Evolutionary conservation across 768 basidiomycete species (phyloP).

Genomic region (Leccinum disarticulatum): DNA sequence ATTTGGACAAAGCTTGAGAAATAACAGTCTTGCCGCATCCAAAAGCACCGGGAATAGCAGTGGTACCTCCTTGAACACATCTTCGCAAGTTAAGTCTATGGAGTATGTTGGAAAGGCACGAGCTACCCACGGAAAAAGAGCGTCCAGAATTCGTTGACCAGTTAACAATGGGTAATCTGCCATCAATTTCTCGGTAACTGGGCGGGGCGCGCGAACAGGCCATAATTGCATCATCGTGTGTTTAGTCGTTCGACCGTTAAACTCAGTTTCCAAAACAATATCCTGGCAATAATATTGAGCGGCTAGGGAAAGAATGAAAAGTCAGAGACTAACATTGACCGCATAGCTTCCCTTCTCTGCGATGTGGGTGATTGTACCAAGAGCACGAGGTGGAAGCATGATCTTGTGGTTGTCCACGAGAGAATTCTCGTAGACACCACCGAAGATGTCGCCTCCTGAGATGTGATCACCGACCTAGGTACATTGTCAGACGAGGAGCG

Average conservation of each 20-base stretch:
- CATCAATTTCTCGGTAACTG: constrained; percentile 92
- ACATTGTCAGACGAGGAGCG: constrained; percentile 9
- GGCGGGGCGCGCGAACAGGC: constrained; percentile 98
- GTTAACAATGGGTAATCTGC: constrained; percentile 91
- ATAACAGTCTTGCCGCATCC: constrained; percentile 99
- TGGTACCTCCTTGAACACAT: constrained; percentile 96
- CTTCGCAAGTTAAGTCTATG: constrained; percentile 35
- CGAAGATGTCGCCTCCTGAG: constrained; percentile 95
- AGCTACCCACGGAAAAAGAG: constrained; percentile 83
- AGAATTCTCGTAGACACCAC: constrained; percentile 95
- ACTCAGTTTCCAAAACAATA: constrained; percentile 94
- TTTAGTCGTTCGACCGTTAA: constrained; percentile 89
- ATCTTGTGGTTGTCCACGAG: constrained; percentile 96
- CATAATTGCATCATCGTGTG: constrained; percentile 98
- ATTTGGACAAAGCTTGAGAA: constrained; percentile 96
- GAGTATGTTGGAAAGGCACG: neutral
- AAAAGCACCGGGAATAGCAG: constrained; percentile 98
- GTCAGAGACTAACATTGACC: constrained; percentile 64
- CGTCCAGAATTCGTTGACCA: constrained; percentile 95
- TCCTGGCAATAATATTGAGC: constrained; percentile 51
- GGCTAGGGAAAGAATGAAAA: neutral
- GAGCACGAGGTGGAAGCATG: constrained; percentile 90
- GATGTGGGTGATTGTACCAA: constrained; percentile 92
- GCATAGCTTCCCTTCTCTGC: constrained; percentile 93
- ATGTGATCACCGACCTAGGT: constrained; percentile 91